Evolutionary conservation across 2,329 filamentous ascomycete genomes (phyloP), one percentile per base, ranked within the genome.

Genomic region (Colletotrichum euphorbiae): DNA sequence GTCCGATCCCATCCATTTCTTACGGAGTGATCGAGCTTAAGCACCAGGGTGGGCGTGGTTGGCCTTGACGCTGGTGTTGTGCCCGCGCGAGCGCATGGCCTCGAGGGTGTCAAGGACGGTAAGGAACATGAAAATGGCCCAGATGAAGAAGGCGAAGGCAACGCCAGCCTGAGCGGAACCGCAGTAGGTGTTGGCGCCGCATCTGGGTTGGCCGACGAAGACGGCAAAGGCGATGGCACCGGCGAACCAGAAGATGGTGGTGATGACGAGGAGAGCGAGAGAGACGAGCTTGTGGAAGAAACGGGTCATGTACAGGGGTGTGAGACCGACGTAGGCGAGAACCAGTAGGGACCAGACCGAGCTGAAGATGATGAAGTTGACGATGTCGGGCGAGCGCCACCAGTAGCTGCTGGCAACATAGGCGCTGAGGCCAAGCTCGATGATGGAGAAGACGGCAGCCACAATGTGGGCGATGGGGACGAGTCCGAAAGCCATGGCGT

Each of bases 221-320:
- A 89, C 90, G 0, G 91, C 93, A 11, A 94, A 79, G 0, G 93
- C 93, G 72, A 97, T 90, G 74, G 93, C 91, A 6, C 93, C 93
- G 0, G 91, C 90, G 75, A 98, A 96, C 94, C 94, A 97, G 83
- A 97, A 97, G 64, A 97, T 84, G 80, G 91, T 90, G 9, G 93
- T 96, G 24, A 96, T 72, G 52, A 82, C 83, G 74, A 97, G 92
- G 36, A 93, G 83, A 1, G 74, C 89, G 17, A 94, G 82, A 15
- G 93, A 87, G 50, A 85, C 88, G 57, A 88, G 87, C 59, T 85
- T 86, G 77, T 93, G 88, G 73, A 90, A 89, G 11, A 89, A 73
- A 24, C 82, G 81, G 3, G 86, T 83, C 73, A 89, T 82, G 79
- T 89, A 90, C 48, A 87, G 81, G 1, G 92, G 92, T 3, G 89